phyloP scores from a whole-genome alignment of 768 basidiomycete genomes.

The Scleroderma bovista region DNA sequence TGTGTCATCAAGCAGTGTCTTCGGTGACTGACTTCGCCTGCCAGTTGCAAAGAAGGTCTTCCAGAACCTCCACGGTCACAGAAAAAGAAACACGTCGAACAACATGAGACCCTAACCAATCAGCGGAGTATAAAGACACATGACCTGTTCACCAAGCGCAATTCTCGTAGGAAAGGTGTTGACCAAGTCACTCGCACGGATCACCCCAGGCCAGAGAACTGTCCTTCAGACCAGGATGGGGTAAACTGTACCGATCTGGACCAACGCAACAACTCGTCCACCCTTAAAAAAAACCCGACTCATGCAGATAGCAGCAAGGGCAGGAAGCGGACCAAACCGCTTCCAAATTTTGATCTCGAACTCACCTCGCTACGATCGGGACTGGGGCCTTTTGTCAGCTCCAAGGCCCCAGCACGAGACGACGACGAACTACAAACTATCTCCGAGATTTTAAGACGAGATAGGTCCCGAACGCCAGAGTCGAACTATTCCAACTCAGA shows the following conservation, averaged over 20 bases:
- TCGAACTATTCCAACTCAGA: slow-evolving; percentile 40
- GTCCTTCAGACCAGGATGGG: slow-evolving; percentile 31
- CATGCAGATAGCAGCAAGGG: slow-evolving; percentile 20
- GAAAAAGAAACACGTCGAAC: slow-evolving; percentile 25
- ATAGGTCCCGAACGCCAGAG: slow-evolving; percentile 26
- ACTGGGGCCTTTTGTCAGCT: slow-evolving; percentile 15
- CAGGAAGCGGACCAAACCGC: slow-evolving; percentile 12
- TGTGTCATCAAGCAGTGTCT: slow-evolving; percentile 10
- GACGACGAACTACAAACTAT: slow-evolving; percentile 31
- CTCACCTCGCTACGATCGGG: slow-evolving; percentile 32
- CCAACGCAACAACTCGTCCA: slow-evolving; percentile 34
- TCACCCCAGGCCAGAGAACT: not conserved
- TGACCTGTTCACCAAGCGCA: not conserved
- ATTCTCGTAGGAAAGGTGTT: not conserved
- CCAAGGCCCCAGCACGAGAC: slow-evolving; percentile 12
- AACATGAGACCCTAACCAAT: not conserved
- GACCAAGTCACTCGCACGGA: not conserved
- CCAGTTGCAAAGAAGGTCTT: slow-evolving; percentile 73
- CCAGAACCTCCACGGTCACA: slow-evolving; percentile 41
- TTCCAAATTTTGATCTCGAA: slow-evolving; percentile 46
- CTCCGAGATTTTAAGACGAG: slow-evolving; percentile 28
- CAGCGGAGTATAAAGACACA: slow-evolving; percentile 1
- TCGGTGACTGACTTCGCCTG: slow-evolving; percentile 7
- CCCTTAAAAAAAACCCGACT: slow-evolving; percentile 41
- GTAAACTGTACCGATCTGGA: slow-evolving; percentile 39